Evolutionary conservation across 768 basidiomycete genomes (phyloP).

Genomic region (Boletus sensibilis): DNA sequence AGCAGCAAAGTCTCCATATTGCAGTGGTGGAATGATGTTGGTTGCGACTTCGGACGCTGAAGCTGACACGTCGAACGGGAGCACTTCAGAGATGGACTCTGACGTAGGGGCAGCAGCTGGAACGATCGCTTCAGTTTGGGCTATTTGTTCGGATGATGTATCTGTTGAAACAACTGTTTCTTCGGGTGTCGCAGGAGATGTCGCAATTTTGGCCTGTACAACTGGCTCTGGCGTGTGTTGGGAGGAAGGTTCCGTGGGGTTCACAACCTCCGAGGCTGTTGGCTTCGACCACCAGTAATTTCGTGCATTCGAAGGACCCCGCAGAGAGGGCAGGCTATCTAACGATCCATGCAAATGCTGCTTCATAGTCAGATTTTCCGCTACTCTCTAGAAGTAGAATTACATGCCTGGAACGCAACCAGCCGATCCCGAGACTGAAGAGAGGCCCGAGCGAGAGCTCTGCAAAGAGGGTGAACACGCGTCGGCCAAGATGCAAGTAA

Average conservation of each 20-base stretch:
- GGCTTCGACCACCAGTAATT: slow-evolving; percentile 36
- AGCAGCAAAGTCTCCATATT: slow-evolving; percentile 70
- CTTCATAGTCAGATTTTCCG: slow-evolving; percentile 1
- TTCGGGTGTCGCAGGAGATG: background rate
- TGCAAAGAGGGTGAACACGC: slow-evolving; percentile 17
- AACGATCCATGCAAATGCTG: slow-evolving; percentile 6
- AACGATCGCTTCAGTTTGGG: background rate
- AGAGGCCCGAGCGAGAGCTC: slow-evolving; percentile 12
- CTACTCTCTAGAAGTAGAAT: background rate
- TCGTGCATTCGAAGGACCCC: slow-evolving; percentile 18
- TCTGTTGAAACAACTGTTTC: background rate
- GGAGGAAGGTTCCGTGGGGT: background rate
- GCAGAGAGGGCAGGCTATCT: slow-evolving; percentile 6
- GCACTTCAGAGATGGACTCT: slow-evolving; percentile 2
- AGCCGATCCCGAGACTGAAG: slow-evolving; percentile 11
- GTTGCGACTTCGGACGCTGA: slow-evolving; percentile 18
- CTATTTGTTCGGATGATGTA: background rate
- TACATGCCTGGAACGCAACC: slow-evolving; percentile 21
- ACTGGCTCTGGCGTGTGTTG: slow-evolving; percentile 8
- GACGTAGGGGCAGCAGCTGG: slow-evolving; percentile 5
- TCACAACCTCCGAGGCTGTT: background rate
- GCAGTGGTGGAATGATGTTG: slow-evolving; percentile 46
- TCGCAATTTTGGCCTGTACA: background rate
- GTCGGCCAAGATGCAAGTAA: background rate
- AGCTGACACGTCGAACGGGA: slow-evolving; percentile 7